Conservation (phyloP, 768 basidiomycete species). For the Hirschioporus abietinus region DNA sequence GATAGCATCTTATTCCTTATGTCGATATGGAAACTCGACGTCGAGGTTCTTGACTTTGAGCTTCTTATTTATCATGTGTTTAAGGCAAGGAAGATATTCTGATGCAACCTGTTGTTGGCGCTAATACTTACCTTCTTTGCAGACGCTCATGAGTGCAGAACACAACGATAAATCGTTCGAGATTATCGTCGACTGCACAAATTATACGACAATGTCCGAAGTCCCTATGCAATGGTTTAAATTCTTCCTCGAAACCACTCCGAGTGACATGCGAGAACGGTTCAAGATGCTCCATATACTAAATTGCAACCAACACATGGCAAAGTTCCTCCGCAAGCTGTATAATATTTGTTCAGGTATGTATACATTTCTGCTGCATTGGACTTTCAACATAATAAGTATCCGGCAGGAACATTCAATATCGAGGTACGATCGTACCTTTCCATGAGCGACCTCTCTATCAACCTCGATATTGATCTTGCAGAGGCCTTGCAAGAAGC, state of each 20-base stretch:
- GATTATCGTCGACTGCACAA: conserved; percentile 77
- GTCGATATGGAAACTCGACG: conserved; percentile 60
- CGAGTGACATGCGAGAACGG: conserved; percentile 60
- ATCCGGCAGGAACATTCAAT: neutral
- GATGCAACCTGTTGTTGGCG: neutral
- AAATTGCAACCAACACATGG: conserved; percentile 66
- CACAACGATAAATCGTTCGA: conserved; percentile 54
- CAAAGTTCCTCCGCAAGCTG: conserved; percentile 70
- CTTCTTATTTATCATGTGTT: conserved; percentile 73
- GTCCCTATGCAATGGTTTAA: conserved; percentile 79
- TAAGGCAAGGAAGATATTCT: conserved; percentile 39
- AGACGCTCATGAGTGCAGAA: conserved; percentile 48
- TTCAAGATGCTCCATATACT: conserved; percentile 60
- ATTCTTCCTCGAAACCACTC: conserved; percentile 70
- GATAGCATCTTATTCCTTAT: conserved; percentile 46
- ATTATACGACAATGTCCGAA: conserved; percentile 69
- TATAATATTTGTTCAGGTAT: conserved; percentile 62
- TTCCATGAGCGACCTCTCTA: neutral
- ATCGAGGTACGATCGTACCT: conserved; percentile 2
- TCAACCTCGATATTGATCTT: neutral
- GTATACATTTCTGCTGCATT: conserved; percentile 10
- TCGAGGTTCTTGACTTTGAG: conserved; percentile 76
- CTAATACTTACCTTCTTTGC: neutral
- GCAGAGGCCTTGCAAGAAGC: neutral
- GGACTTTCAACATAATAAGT: neutral